These are phyloP conservation scores for Solanum gracilifrons DNA, from an alignment of 257 asterid species.

Conservation along the genomic window DNA sequence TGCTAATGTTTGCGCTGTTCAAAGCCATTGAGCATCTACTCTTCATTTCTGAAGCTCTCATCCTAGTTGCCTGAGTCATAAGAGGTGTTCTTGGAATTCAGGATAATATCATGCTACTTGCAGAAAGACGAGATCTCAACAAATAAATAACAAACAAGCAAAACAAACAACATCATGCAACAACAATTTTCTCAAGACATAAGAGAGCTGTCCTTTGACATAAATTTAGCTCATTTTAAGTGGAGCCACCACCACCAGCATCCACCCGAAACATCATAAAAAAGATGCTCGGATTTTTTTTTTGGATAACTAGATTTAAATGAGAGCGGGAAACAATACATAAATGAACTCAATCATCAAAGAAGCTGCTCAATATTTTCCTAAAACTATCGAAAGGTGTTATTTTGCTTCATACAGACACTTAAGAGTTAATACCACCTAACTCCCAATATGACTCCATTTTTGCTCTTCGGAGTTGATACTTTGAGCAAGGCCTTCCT, in stretches of 20 bases:
- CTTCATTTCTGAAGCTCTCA: conserved; percentile 53
- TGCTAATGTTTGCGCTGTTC: conserved; percentile 33
- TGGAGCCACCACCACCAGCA: not conserved
- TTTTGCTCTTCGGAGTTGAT: not conserved
- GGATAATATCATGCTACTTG: not conserved
- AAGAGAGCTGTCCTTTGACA: not conserved
- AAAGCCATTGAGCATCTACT: conserved; percentile 62
- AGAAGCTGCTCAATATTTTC: not conserved
- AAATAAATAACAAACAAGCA: not conserved
- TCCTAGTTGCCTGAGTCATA: conserved; percentile 46
- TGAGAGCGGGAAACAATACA: not conserved
- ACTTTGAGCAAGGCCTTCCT: not conserved
- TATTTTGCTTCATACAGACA: not conserved
- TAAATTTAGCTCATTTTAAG: not conserved
- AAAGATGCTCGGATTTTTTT: not conserved
- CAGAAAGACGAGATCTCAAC: not conserved
- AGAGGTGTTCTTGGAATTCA: not conserved
- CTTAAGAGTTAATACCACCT: not conserved
- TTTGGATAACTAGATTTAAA: not conserved
- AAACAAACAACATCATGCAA: not conserved
- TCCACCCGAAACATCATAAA: not conserved
- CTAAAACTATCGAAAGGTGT: not conserved
- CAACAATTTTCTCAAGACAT: not conserved
- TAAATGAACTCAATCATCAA: not conserved
- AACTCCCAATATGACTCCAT: not conserved